Conservation (phyloP, 495 filamentous ascomycete species). For the Corynascus novoguineensis region DNA sequence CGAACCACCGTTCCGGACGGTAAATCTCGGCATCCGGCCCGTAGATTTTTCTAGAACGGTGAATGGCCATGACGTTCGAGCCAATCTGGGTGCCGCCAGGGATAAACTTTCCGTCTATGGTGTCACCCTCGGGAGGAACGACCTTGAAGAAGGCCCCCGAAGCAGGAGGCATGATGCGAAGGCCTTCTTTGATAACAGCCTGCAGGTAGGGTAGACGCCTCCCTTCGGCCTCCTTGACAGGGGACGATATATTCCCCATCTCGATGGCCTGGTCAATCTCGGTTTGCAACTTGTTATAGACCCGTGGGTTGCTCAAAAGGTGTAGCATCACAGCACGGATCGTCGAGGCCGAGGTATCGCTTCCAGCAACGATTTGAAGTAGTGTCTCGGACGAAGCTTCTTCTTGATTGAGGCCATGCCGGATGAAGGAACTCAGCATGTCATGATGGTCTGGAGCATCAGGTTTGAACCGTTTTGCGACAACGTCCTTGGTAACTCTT, state of each 20-base stretch:
- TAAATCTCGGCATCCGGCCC: conserved; percentile 43
- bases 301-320: conserved; percentile 40
- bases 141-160: conserved; percentile 43
- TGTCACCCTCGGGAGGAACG: conserved; percentile 45
- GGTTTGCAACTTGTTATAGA: conserved; percentile 49
- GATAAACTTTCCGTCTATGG: conserved; percentile 44
- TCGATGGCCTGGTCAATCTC: conserved; percentile 47
- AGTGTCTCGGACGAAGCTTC: conserved; percentile 37
- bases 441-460: conserved; percentile 12
- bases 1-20: conserved; percentile 50
- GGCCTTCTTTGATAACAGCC: conserved; percentile 41
- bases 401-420: conserved; percentile 38
- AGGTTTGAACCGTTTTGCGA: not conserved
- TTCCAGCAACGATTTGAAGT: conserved; percentile 42
- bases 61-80: conserved; percentile 25
- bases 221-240: conserved; percentile 35
- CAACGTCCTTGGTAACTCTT: not conserved
- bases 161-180: conserved; percentile 38
- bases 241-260: conserved; percentile 27
- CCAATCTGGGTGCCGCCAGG: conserved; percentile 46
- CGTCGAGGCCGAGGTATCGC: conserved; percentile 57
- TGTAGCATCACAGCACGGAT: conserved; percentile 53
- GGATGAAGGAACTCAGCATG: conserved; percentile 44
- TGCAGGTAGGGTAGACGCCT: conserved; percentile 41
- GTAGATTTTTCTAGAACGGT: conserved; percentile 27